Evolutionary conservation across 1,139 yeast species (phyloP), one percentile per base, ranked within the genome.

Genomic region (Arxiozyma slooffiae): DNA sequence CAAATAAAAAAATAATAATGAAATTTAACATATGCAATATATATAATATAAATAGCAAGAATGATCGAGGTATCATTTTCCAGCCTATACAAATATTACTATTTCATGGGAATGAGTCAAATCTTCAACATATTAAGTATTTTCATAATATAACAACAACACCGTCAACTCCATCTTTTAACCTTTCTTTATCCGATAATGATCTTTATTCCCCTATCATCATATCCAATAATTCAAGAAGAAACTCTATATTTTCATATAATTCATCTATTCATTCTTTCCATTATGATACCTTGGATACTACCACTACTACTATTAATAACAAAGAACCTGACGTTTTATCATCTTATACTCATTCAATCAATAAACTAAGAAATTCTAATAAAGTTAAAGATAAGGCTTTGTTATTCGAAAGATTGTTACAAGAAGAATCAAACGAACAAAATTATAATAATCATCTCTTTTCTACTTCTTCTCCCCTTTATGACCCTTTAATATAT

Each of bases 341-440:
- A 20, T 11, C 40, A 36, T n/a, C 39, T 17, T 44, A 26, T 21
- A 17, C 24, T 18, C 16, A 26, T 26, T 45, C 64, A 8, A 54
- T 62, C 24, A 54, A 54, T 20, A 56, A 58, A 38, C 48, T 63
- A 37, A 61, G 65, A 52, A 55, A 57, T 36, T 61, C 69, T 1
- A 61, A 55, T 23, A 62, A 59, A 48, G 69, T 66, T 11, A 61
- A 56, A 41, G 68, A 66, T 44, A 66, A 65, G 46, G 63, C 66
- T 1, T 56, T 59, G 23, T 48, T 66, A 30, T 66, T 63, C 50
- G 69, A 66, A 48, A 63, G 56, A 47, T 50, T 64, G 30, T 53
- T 61, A 39, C 46, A 46, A 18, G 26, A 50, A n/a, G 54, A 52
- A 34, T 44, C 39, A 30, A 42, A 42, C 3, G 52, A 52, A n/a